phyloP scores from a whole-genome alignment of 768 basidiomycete species.

The Rubroboletus pulcherrimus region DNA sequence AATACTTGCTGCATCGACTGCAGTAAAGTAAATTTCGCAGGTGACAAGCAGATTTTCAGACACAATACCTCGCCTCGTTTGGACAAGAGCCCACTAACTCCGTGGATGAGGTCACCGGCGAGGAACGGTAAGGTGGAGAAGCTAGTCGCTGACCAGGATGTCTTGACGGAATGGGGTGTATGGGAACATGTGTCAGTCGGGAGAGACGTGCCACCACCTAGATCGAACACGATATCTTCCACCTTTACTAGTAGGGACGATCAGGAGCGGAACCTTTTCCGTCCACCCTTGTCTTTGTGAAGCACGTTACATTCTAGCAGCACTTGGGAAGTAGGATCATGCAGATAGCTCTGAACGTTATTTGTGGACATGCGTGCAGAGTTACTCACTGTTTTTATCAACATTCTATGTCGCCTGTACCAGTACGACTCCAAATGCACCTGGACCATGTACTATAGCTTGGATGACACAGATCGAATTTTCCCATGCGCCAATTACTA shows the following conservation, averaged over 20 bases:
- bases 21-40: slow-evolving; percentile 11
- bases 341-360: background rate
- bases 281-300: background rate
- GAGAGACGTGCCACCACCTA: background rate
- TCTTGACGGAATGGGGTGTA: slow-evolving; percentile 21
- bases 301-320: background rate
- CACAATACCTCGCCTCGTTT: background rate
- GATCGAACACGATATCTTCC: background rate
- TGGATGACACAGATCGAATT: too few relatives aligned
- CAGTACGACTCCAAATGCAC: background rate
- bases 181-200: slow-evolving; percentile 16
- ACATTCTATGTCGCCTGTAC: background rate
- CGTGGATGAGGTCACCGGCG: background rate
- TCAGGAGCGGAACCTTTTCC: background rate
- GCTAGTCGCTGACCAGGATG: slow-evolving; percentile 1
- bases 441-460: too few relatives aligned
- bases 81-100: background rate
- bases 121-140: background rate
- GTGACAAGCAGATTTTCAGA: slow-evolving; percentile 12
- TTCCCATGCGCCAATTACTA: too few relatives aligned
- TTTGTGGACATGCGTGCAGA: background rate
- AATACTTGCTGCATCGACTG: slow-evolving; percentile 25
- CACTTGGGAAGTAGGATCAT: background rate
- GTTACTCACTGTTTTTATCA: background rate
- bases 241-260: background rate